Conservation (phyloP, 192 early-diverging fungal genomes). For the Mortierella alpina region DNA sequence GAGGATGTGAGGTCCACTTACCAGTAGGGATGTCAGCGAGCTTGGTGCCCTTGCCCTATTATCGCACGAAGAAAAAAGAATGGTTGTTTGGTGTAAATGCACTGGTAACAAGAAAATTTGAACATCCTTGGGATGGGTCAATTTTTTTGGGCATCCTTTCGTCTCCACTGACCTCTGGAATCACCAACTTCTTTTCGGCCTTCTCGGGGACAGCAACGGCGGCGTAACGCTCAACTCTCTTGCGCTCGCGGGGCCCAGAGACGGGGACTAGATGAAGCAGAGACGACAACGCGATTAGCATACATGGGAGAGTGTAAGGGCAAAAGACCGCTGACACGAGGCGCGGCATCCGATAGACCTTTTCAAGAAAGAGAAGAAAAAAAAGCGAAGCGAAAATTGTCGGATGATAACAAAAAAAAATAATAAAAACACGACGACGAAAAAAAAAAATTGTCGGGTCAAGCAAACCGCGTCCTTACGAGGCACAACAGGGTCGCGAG, state of each 20-base stretch:
- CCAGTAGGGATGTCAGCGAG: conserved; percentile 39
- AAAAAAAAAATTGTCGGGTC: no score
- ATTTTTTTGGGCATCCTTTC: not conserved
- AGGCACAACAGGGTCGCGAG: conserved; percentile 54
- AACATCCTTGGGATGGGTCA: not conserved
- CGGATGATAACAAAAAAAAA: not conserved
- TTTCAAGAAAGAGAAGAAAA: not conserved
- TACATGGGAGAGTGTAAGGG: not conserved
- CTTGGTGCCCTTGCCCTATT: conserved; percentile 48
- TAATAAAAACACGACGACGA: no score
- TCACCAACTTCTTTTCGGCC: conserved; percentile 38
- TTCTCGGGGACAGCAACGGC: conserved; percentile 21
- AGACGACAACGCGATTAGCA: not conserved
- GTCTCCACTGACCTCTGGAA: conserved; percentile 34
- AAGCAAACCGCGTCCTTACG: conserved; percentile 11
- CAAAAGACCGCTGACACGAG: not conserved
- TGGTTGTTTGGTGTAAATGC: not conserved
- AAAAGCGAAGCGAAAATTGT: not conserved
- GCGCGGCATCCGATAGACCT: no score
- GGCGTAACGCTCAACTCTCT: conserved; percentile 45
- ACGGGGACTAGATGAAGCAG: conserved; percentile 32
- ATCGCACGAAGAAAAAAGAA: not conserved
- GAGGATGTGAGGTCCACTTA: conserved; percentile 7
- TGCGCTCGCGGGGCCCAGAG: conserved; percentile 47
- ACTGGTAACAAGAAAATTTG: not conserved